These are phyloP conservation scores for Aspergillus sclerotialis DNA, from an alignment of 2,329 filamentous ascomycete genomes.

Conservation along the genomic window DNA sequence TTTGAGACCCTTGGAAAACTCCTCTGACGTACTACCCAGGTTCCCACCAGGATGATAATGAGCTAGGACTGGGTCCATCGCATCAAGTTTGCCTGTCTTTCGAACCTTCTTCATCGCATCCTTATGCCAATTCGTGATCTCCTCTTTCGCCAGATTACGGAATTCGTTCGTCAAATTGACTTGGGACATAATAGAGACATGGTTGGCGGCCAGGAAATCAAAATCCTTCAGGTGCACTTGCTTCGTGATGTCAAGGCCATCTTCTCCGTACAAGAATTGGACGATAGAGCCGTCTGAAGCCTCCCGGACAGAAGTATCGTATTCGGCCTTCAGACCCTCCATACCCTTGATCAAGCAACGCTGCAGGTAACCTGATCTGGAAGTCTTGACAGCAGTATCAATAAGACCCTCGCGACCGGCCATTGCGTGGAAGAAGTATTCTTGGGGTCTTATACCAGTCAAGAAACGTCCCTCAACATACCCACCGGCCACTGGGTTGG, in stretches of 20 bases:
- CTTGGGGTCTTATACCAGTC: slow-evolving; percentile 92
- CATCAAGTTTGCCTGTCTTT: slow-evolving; percentile 61
- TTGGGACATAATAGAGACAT: slow-evolving; percentile 69
- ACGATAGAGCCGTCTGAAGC: slow-evolving; percentile 80
- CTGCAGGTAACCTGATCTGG: slow-evolving; percentile 91
- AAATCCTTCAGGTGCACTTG: slow-evolving; percentile 88
- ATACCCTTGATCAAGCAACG: slow-evolving; percentile 97
- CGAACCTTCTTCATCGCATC: slow-evolving; percentile 69
- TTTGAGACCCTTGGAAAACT: slow-evolving; percentile 66
- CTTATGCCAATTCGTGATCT: slow-evolving; percentile 56
- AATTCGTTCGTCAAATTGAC: slow-evolving; percentile 58
- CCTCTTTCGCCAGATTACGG: slow-evolving; percentile 57
- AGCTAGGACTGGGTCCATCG: slow-evolving; percentile 68
- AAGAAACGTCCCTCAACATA: slow-evolving; percentile 96
- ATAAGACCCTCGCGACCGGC: slow-evolving; percentile 96
- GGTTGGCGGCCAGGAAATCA: slow-evolving; percentile 81
- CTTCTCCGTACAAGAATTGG: slow-evolving; percentile 94
- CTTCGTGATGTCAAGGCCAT: slow-evolving; percentile 89
- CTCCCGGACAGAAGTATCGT: slow-evolving; percentile 90
- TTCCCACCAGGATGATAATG: slow-evolving; percentile 68
- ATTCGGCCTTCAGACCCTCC: slow-evolving; percentile 86
- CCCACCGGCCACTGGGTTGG: slow-evolving; percentile 78
- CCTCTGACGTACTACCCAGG: slow-evolving; percentile 82
- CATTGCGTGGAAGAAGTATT: slow-evolving; percentile 99
- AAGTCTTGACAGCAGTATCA: slow-evolving; percentile 97